Evolutionary conservation across 2,329 filamentous ascomycete genomes (phyloP).

Genomic region (Beauveria brongniartii): DNA sequence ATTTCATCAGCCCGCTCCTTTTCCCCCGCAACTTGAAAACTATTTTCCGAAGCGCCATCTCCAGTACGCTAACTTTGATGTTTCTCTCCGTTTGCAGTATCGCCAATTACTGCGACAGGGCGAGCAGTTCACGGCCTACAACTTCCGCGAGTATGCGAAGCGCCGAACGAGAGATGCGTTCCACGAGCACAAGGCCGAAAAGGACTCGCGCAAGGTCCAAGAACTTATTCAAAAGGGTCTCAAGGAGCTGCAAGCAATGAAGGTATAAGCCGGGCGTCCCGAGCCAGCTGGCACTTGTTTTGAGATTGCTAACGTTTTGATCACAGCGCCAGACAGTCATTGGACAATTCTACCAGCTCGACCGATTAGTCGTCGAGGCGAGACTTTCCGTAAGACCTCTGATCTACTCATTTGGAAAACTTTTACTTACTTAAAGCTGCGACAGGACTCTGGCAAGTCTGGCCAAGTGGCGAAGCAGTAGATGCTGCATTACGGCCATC

Average conservation of each 20-base stretch:
- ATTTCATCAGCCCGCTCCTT: not conserved
- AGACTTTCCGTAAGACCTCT: conserved; percentile 60
- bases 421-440: conserved; percentile 33
- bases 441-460: conserved; percentile 60
- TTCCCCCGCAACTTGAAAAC: not conserved
- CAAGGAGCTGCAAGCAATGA: conserved; percentile 79
- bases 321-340: conserved; percentile 83
- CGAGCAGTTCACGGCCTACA: conserved; percentile 84
- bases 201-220: conserved; percentile 70
- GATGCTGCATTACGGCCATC: conserved; percentile 60
- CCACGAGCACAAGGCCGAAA: conserved; percentile 64
- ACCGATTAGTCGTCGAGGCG: conserved; percentile 85
- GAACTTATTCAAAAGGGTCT: conserved; percentile 83
- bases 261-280: conserved; percentile 49
- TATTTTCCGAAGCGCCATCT: not conserved
- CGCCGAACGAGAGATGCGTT: conserved; percentile 88
- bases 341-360: conserved; percentile 89
- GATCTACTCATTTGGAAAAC: not conserved
- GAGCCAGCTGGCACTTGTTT: not conserved
- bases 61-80: not conserved
- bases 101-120: conserved; percentile 84
- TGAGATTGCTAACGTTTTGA: conserved; percentile 9
- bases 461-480: conserved; percentile 67
- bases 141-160: conserved; percentile 94
- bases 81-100: conserved; percentile 49